A percentile compares a stretch with the other conserved stretches of the same genome.
phyloP scores from a whole-genome alignment of 306 rosid genomes.

The Morella rubra region DNA sequence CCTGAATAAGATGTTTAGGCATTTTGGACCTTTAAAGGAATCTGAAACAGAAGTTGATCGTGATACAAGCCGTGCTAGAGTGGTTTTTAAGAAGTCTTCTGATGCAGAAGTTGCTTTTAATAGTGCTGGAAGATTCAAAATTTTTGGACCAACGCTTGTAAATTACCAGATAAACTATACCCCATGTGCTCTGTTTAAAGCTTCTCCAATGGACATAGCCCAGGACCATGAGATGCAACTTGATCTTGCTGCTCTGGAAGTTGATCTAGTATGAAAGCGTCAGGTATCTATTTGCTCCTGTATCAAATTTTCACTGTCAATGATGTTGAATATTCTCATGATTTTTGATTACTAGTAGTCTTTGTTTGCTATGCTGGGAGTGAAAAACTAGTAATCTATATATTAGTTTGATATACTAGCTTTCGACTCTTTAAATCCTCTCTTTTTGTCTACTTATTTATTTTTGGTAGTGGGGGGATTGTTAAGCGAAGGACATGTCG shows the following conservation, averaged over 20 bases:
- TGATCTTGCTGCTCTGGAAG: constrained; percentile 69
- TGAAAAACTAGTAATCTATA: too few species aligned
- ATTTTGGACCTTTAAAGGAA: constrained; percentile 89
- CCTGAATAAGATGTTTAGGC: constrained; percentile 83
- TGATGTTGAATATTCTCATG: constrained; percentile 10
- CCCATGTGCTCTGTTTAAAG: constrained; percentile 65
- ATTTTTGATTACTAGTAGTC: constrained; percentile 9
- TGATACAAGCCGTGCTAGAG: constrained; percentile 87
- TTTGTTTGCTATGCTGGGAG: too few species aligned
- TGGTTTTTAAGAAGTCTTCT: constrained; percentile 69
- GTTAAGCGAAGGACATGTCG: too few species aligned
- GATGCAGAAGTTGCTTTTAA: constrained; percentile 88
- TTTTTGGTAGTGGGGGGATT: too few species aligned
- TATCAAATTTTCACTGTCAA: constrained; percentile 4
- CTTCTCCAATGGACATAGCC: constrained; percentile 52
- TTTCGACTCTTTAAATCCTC: too few species aligned
- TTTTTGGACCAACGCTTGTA: constrained; percentile 75
- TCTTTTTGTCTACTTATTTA: too few species aligned
- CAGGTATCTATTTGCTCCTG: constrained; percentile 39
- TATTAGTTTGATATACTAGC: too few species aligned
- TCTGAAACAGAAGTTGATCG: constrained; percentile 91
- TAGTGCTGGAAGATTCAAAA: constrained; percentile 87
- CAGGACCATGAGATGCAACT: constrained; percentile 87
- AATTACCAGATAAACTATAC: constrained; percentile 83
- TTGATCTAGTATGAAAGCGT: constrained; percentile 48